These are phyloP conservation scores for Pythium utonaiense DNA, from an alignment of 352 stramenopile species.

Conservation along the genomic window DNA sequence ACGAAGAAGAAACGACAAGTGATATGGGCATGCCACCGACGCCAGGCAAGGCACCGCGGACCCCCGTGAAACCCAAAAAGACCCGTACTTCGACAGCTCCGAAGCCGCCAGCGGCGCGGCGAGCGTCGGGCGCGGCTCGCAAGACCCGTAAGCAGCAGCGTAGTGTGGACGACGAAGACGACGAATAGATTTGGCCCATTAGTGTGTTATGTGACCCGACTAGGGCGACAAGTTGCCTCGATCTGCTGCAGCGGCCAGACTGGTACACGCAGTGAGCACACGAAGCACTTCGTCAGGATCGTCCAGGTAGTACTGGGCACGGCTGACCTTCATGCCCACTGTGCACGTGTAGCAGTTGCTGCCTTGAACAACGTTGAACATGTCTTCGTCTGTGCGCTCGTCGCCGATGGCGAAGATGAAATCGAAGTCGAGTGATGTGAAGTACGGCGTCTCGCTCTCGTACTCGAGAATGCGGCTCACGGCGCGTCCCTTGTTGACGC, in stretches of 20 bases:
- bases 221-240: slow-evolving; percentile 19
- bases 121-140: background rate
- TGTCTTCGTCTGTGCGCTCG: slow-evolving; percentile 87
- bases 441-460: slow-evolving; percentile 72
- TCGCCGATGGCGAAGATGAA: slow-evolving; percentile 85
- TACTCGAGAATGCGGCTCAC: slow-evolving; percentile 84
- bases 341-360: slow-evolving; percentile 88
- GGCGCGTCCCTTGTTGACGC: slow-evolving; percentile 84
- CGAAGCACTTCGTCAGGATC: slow-evolving; percentile 76
- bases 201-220: background rate
- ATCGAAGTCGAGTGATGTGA: slow-evolving; percentile 75
- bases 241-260: slow-evolving; percentile 25
- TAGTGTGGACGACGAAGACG: slow-evolving; percentile 8
- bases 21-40: slow-evolving; percentile 8
- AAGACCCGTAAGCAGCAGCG: slow-evolving; percentile 7
- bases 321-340: slow-evolving; percentile 85
- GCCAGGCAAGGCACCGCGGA: slow-evolving; percentile 4
- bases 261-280: slow-evolving; percentile 70
- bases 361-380: slow-evolving; percentile 88
- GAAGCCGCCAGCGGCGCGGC: background rate
- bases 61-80: slow-evolving; percentile 5
- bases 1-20: slow-evolving; percentile 14
- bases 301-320: slow-evolving; percentile 80
- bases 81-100: background rate
- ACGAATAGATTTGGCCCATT: slow-evolving; percentile 1